phyloP scores from a whole-genome alignment of 192 early-diverging fungal genomes.

The Jimgerdemannia lactiflua region DNA sequence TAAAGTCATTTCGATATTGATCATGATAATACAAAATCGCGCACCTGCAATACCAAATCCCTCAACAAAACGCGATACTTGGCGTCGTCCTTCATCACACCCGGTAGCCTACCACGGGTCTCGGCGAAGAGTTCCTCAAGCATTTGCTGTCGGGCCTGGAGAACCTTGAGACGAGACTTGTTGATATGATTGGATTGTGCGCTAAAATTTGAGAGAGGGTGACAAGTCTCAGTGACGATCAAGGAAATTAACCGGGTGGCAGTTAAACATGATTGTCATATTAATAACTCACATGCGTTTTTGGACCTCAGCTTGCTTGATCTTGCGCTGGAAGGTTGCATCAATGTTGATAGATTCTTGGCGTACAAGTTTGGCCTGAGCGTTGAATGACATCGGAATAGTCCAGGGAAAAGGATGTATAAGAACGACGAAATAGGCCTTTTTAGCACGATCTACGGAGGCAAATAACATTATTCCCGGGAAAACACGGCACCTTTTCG shows the following conservation, averaged over 20 bases:
- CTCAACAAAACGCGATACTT: conserved; percentile 66
- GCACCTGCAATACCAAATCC: conserved; percentile 76
- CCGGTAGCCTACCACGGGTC: conserved; percentile 55
- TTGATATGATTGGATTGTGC: conserved; percentile 94
- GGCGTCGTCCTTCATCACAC: conserved; percentile 51
- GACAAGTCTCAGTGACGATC: too few relatives aligned
- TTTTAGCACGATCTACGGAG: neutral
- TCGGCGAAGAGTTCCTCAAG: conserved; percentile 82
- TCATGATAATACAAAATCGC: neutral
- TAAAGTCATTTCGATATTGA: neutral
- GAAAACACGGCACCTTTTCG: conserved; percentile 68
- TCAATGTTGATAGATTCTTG: conserved; percentile 97
- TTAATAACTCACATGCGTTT: conserved; percentile 74
- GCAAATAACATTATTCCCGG: neutral
- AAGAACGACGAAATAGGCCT: neutral
- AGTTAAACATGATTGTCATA: neutral
- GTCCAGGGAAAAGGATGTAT: too few relatives aligned
- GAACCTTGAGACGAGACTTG: conserved; percentile 88
- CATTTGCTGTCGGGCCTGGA: conserved; percentile 86
- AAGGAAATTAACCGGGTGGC: neutral
- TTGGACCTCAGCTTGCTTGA: conserved; percentile 96
- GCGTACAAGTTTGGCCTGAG: conserved; percentile 92
- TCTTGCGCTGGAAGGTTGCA: conserved; percentile 92
- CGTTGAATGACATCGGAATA: too few relatives aligned
- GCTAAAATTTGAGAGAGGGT: conserved; percentile 33